Base-by-base conservation (phyloP, 2,329 filamentous ascomycete genomes). In the Chrysoporthe puriensis region DNA sequence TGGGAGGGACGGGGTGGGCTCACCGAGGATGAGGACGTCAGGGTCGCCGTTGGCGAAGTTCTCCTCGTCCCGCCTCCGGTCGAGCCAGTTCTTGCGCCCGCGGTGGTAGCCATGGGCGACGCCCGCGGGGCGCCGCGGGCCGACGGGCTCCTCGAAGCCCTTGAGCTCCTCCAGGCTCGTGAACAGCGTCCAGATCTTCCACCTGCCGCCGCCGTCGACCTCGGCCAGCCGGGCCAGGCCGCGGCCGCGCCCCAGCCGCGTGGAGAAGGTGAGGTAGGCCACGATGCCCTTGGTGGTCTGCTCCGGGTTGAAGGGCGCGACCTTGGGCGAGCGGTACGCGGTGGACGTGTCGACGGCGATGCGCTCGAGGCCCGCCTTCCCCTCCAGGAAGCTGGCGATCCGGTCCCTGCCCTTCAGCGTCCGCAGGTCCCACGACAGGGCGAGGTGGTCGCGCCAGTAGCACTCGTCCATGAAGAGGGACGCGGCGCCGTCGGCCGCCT, bases 131-230 rank as follows among this genome's bases (percentile, higher is more conserved):
- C 90, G 80, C 4, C 79, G 80, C 1, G 72, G 73, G 1, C 82
- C 79, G 1, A 81, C 74, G 0, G 72, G 70, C 74, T 91, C 87
- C 68, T 88, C 84, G 62, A 83, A 77, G 0, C 83, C 86, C 4
- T 79, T 84, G 5, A 92, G 70, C 48, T 85, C 82, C 1, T 81
- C 73, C 5, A 92, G 77, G 0, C 82, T 80, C 0, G 90, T 91
- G 73, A 87, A 91, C 0, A 92, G 72, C 1, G 87, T 89, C 70
- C 86, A 90, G 0, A 87, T 84, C 73, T 88, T 89, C 88, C 88
- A 91, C 2, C 67, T 46, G 2, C 75, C 44, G 2, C 75, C 77
- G 0, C 76, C 75, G 60, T 80, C 26, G 2, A 26, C 77, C 48
- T 81, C 75, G 0, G 82, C 79, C 0, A 91, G 74, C 3, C 87